Percentiles rank a stretch among this genome's conserved stretches.
Conservation (phyloP, 2,329 filamentous ascomycete genomes). For the Botrytis paeoniae region DNA sequence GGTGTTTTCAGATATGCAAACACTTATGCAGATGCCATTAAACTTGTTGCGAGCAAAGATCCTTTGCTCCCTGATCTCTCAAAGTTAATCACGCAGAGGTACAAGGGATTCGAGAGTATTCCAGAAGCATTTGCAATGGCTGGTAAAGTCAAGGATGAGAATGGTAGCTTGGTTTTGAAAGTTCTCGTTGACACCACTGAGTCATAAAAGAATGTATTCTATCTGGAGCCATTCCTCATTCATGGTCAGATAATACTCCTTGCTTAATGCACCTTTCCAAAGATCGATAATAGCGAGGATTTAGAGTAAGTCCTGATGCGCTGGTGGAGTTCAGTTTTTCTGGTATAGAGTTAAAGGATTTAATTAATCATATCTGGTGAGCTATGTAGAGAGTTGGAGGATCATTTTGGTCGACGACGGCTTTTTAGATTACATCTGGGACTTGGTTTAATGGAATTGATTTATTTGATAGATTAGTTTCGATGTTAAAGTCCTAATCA, state of each 20-base stretch:
- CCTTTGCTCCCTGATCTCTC: constrained; percentile 65
- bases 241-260: background rate
- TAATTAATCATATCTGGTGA: background rate
- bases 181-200: constrained; percentile 34
- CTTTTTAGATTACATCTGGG: background rate
- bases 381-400: background rate
- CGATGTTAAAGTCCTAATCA: background rate
- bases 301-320: background rate
- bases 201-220: background rate
- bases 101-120: constrained; percentile 72
- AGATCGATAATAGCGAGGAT: background rate
- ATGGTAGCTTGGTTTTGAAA: constrained; percentile 37
- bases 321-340: background rate
- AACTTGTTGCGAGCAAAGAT: constrained; percentile 73
- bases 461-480: background rate
- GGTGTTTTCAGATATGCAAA: constrained; percentile 77
- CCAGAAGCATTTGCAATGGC: constrained; percentile 86
- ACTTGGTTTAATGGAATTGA: background rate
- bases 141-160: constrained; percentile 51
- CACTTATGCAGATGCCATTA: constrained; percentile 87
- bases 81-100: constrained; percentile 84
- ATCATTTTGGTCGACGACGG: background rate
- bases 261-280: background rate
- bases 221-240: background rate
- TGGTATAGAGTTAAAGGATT: background rate